Evolutionary conservation across 257 asterid species (phyloP).

Genomic region (Nicotiana undulata): DNA sequence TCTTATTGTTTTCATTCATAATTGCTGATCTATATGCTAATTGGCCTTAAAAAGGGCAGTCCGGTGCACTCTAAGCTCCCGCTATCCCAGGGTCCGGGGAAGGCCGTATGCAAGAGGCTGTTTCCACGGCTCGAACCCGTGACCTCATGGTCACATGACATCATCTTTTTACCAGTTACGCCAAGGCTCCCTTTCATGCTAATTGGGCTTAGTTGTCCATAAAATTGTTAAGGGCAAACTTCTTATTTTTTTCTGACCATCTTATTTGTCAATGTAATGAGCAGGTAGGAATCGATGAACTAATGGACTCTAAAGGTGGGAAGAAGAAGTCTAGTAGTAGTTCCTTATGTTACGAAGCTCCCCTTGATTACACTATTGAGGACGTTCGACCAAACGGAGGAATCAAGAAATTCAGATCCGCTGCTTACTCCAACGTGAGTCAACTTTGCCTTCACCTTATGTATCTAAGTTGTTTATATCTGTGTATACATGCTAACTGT

Average conservation of each 20-base stretch:
- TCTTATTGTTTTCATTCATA: background rate
- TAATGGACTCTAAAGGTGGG: conserved; percentile 68
- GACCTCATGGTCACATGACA: no score
- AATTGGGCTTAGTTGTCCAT: background rate
- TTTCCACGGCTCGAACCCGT: no score
- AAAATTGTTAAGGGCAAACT: background rate
- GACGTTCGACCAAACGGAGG: conserved; percentile 94
- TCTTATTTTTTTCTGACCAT: background rate
- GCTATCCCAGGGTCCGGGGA: no score
- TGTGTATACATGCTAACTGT: background rate
- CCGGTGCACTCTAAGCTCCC: no score
- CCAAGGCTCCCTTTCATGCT: no score
- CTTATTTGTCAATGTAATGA: background rate
- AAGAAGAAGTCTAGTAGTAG: conserved; percentile 74
- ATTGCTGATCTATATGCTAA: background rate
- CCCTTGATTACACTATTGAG: conserved; percentile 87
- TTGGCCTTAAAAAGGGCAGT: no score
- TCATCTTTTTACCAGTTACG: no score
- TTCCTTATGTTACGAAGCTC: conserved; percentile 71
- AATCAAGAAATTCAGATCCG: conserved; percentile 89
- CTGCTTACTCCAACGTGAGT: conserved; percentile 93
- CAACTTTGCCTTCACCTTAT: background rate
- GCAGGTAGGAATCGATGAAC: conserved; percentile 42
- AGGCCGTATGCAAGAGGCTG: no score
- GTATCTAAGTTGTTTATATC: background rate